Percentiles rank a stretch among this genome's conserved stretches.
Evolutionary conservation across 169 alveolate species (phyloP).

Genomic region (Plasmodium reichenowi): DNA sequence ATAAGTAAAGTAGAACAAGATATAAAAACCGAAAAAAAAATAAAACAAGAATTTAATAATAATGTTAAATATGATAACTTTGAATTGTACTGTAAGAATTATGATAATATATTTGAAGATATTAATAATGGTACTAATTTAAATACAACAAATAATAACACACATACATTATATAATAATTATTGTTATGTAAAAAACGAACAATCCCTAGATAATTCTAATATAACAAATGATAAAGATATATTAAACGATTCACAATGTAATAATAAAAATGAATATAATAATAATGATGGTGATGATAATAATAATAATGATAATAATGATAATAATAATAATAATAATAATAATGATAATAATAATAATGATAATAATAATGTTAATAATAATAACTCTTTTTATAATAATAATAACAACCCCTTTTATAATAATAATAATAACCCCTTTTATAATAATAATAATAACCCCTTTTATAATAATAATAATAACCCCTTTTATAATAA

Average conservation of each 20-base stretch:
- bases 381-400: neutral
- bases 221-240: neutral
- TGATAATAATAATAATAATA: neutral
- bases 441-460: neutral
- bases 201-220: neutral
- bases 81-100: slow-evolving; percentile 17
- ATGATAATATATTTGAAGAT: neutral
- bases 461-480: neutral
- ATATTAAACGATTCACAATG: too few species aligned
- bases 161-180: neutral
- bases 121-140: neutral
- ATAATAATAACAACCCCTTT: neutral
- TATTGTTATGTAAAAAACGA: neutral
- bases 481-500: neutral
- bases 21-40: neutral
- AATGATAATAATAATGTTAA: neutral
- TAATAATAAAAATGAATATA: neutral
- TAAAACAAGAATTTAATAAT: neutral
- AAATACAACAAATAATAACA: neutral
- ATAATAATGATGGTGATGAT: neutral
- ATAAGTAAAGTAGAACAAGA: neutral
- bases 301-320: neutral
- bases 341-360: neutral
- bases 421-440: neutral
- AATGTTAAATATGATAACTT: slow-evolving; percentile 22